phyloP scores from a whole-genome alignment of 140 eudicot genomes.

The Flaveria floridana region DNA sequence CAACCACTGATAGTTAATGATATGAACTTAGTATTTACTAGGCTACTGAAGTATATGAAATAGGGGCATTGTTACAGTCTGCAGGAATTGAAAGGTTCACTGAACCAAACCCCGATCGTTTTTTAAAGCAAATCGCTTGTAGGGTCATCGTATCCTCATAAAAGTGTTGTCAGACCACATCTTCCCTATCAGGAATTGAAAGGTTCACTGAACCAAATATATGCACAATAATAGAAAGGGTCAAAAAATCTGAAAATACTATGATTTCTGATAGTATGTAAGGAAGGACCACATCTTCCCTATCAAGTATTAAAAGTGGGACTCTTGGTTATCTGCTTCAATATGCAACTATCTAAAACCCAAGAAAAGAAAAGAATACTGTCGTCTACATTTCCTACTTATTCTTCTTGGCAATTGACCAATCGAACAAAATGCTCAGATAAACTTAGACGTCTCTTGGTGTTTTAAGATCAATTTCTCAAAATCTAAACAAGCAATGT shows the following conservation, averaged over 20 bases:
- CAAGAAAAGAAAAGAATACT: background rate
- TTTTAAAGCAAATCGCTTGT: conserved; percentile 20
- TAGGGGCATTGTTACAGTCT: conserved; percentile 12
- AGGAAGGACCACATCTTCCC: conserved; percentile 29
- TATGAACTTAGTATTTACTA: conserved; percentile 12
- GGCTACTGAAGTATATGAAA: background rate
- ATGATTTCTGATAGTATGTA: conserved; percentile 22
- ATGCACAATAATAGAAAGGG: conserved; percentile 27
- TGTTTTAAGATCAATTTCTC: background rate
- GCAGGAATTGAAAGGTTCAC: conserved; percentile 1
- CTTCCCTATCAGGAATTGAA: too few relatives aligned
- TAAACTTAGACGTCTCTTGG: background rate
- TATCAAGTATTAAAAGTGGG: conserved; percentile 20
- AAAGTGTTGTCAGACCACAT: conserved; percentile 24
- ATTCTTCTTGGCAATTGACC: background rate
- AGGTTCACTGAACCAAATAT: too few relatives aligned
- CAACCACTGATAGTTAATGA: conserved; percentile 4
- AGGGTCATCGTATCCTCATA: conserved; percentile 30
- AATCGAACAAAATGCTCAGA: background rate
- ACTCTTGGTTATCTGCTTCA: conserved; percentile 2
- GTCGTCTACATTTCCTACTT: too few relatives aligned
- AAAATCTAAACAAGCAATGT: background rate
- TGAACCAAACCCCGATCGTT: background rate
- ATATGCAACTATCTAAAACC: conserved; percentile 4
- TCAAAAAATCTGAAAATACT: conserved; percentile 27